A percentile compares a stretch with the other conserved stretches of the same genome.
These are phyloP conservation scores for Leptographium radiaticola DNA, from an alignment of 2,329 filamentous ascomycete species.

Conservation along the genomic window DNA sequence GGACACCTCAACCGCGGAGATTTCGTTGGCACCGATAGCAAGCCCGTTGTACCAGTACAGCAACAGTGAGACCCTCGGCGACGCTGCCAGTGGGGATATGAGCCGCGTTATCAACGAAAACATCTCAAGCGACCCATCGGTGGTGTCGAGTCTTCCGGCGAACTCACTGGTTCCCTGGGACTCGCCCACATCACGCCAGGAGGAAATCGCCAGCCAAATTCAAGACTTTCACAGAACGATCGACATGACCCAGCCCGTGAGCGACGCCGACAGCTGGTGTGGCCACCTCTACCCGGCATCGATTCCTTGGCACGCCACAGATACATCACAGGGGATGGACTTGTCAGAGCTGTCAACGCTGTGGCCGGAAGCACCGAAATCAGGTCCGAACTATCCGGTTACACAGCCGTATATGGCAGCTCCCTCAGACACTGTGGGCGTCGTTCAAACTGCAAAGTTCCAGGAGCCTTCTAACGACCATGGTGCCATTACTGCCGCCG, in stretches of 20 bases:
- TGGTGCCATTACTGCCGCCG: not conserved
- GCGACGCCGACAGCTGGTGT: not conserved
- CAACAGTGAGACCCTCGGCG: not conserved
- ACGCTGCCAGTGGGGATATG: not conserved
- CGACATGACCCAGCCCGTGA: not conserved
- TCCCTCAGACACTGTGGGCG: not conserved
- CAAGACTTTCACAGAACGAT: not conserved
- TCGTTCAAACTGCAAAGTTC: not conserved
- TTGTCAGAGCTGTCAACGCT: not conserved
- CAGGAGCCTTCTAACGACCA: not conserved
- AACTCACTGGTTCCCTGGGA: conserved; percentile 12
- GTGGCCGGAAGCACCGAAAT: not conserved
- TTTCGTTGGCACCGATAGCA: no score
- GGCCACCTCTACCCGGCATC: not conserved
- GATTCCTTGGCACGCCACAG: not conserved
- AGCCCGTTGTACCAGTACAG: not conserved
- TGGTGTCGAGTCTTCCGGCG: not conserved
- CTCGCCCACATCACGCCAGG: conserved; percentile 8
- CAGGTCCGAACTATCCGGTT: not conserved
- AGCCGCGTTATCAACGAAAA: not conserved
- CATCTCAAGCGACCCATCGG: not conserved
- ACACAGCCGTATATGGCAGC: not conserved
- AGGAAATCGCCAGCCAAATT: conserved; percentile 4
- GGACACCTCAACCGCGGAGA: not conserved
- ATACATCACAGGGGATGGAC: not conserved